Evolutionary conservation across 352 stramenopile genomes (phyloP).

Genomic region (Blastocystis sp.): DNA sequence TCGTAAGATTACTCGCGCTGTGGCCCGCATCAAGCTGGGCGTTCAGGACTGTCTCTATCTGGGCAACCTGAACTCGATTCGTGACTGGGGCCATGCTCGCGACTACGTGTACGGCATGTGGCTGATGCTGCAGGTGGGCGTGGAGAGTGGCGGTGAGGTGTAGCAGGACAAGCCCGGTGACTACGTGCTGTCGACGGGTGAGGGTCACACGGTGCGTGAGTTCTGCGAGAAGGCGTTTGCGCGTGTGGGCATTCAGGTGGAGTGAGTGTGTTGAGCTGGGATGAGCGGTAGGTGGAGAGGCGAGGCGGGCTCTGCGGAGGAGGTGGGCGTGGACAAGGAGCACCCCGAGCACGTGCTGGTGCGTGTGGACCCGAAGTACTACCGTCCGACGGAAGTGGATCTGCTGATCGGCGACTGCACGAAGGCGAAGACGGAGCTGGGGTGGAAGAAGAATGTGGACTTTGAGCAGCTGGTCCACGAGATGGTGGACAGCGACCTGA

Average conservation of each 20-base stretch:
- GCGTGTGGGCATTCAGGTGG: slow-evolving; percentile 82
- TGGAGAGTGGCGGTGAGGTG: not conserved
- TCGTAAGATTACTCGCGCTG: slow-evolving; percentile 92
- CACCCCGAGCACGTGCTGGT: slow-evolving; percentile 81
- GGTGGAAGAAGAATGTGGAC: slow-evolving; percentile 84
- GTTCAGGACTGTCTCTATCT: slow-evolving; percentile 91
- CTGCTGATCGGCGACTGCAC: slow-evolving; percentile 88
- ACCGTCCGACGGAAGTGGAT: slow-evolving; percentile 95
- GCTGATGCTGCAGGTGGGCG: slow-evolving; percentile 87
- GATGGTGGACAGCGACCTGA: slow-evolving; percentile 81
- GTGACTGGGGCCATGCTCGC: slow-evolving; percentile 95
- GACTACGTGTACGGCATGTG: slow-evolving; percentile 99
- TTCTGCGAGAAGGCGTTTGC: slow-evolving; percentile 93
- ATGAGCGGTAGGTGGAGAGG: slow-evolving; percentile 46
- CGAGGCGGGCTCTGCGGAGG: slow-evolving; percentile 80
- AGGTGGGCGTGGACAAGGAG: slow-evolving; percentile 84
- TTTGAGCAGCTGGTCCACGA: slow-evolving; percentile 90
- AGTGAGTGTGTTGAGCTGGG: slow-evolving; percentile 81
- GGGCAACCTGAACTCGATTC: slow-evolving; percentile 91
- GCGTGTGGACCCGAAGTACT: slow-evolving; percentile 91
- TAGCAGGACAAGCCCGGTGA: slow-evolving; percentile 80
- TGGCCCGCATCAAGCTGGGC: slow-evolving; percentile 86
- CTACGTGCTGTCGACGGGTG: slow-evolving; percentile 88
- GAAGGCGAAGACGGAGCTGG: slow-evolving; percentile 85
- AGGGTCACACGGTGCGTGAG: slow-evolving; percentile 94